Evolutionary conservation across 163 green algal genomes (phyloP).

Genomic region (Smithsoniella earleae): DNA sequence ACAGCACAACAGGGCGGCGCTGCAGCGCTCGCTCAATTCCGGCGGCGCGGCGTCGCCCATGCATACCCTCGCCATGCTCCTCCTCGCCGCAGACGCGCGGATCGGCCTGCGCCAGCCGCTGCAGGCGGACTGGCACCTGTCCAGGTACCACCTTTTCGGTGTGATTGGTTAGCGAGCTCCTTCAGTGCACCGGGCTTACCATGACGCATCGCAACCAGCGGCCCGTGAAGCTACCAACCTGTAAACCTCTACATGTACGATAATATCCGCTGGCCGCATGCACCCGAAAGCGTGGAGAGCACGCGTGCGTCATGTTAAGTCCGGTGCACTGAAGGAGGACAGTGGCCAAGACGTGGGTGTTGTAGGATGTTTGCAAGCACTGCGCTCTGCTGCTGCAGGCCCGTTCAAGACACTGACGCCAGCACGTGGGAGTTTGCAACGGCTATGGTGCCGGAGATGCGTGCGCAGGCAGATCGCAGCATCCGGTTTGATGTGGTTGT

Average conservation of each 20-base stretch:
- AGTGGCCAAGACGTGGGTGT: too few relatives aligned
- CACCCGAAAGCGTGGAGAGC: background rate
- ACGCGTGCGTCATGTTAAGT: background rate
- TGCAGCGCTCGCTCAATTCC: slow-evolving; percentile 6
- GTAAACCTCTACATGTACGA: background rate
- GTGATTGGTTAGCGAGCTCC: background rate
- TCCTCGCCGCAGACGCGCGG: slow-evolving; percentile 11
- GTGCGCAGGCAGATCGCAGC: slow-evolving; percentile 1
- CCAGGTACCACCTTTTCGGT: background rate
- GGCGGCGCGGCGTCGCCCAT: slow-evolving; percentile 11
- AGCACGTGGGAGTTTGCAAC: slow-evolving; percentile 25
- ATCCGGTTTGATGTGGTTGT: slow-evolving; percentile 1
- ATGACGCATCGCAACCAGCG: too few relatives aligned
- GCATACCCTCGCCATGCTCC: slow-evolving; percentile 17
- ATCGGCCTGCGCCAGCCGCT: slow-evolving; percentile 27
- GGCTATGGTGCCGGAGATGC: slow-evolving; percentile 1
- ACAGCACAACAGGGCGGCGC: slow-evolving; percentile 25
- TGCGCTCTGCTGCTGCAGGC: slow-evolving; percentile 11
- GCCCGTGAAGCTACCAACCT: too few relatives aligned
- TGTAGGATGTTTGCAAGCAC: background rate
- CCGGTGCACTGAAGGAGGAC: too few relatives aligned
- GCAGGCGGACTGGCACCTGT: slow-evolving; percentile 29
- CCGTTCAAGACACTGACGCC: slow-evolving; percentile 22
- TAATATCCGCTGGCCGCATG: too few relatives aligned
- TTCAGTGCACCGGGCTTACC: too few relatives aligned